Evolutionary conservation across 2,329 filamentous ascomycete species (phyloP).

Genomic region (Fusarium acutatum): DNA sequence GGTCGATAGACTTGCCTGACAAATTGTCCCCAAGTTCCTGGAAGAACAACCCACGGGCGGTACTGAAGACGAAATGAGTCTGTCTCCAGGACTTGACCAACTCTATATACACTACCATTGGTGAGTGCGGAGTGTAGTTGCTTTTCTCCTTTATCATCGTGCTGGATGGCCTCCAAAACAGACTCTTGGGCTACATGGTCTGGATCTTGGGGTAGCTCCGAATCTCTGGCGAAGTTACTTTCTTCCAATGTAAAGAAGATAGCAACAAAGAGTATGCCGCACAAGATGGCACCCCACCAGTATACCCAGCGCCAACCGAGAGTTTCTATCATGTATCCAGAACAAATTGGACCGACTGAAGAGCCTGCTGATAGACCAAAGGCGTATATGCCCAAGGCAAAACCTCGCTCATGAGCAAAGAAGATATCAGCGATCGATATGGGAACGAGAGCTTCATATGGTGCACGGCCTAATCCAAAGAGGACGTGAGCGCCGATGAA

Average conservation of each 20-base stretch:
- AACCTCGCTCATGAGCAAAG: not conserved
- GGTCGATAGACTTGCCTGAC: not conserved
- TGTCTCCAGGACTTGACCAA: not conserved
- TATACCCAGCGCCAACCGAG: not conserved
- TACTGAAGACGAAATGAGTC: not conserved
- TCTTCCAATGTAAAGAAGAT: not conserved
- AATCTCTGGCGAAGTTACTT: not conserved
- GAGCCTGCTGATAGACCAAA: not conserved
- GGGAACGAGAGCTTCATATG: not conserved
- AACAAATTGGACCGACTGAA: not conserved
- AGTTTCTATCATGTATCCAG: not conserved
- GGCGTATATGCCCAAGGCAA: not conserved
- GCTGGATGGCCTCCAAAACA: not conserved
- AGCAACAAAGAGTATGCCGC: not conserved
- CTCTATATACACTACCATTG: not conserved
- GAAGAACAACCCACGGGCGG: not conserved
- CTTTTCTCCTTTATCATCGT: not conserved
- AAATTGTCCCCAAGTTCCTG: not conserved
- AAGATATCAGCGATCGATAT: not conserved
- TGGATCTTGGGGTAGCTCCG: not conserved
- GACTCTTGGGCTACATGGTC: not conserved
- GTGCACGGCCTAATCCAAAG: not conserved
- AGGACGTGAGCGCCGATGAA: not conserved
- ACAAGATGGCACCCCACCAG: not conserved
- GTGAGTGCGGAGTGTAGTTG: not conserved